phyloP scores from a whole-genome alignment of 1,284 basidiomycete genomes.

The Retiboletus flavoniger region DNA sequence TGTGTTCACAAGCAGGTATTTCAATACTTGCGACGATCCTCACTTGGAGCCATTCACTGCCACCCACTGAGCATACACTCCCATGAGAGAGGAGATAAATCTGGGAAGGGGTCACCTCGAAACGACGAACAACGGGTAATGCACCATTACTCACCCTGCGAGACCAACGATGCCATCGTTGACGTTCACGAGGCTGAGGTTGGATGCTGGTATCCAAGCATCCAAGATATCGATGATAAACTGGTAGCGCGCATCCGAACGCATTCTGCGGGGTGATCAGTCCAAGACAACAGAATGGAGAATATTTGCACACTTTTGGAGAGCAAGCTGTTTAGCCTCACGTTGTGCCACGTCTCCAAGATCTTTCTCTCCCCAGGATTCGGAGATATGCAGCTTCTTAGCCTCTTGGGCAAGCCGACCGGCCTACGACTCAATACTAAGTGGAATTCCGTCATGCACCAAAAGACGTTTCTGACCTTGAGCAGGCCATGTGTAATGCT shows the following conservation, averaged over 20 bases:
- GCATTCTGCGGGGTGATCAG: slow-evolving; percentile 48
- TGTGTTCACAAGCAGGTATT: not conserved
- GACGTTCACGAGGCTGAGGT: slow-evolving; percentile 73
- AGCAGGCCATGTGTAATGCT: slow-evolving; percentile 68
- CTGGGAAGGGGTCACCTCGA: slow-evolving; percentile 16
- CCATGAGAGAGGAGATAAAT: slow-evolving; percentile 33
- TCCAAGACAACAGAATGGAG: slow-evolving; percentile 3
- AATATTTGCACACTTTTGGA: slow-evolving; percentile 50
- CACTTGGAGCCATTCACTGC: slow-evolving; percentile 30
- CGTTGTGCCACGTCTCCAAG: slow-evolving; percentile 66
- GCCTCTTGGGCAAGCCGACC: slow-evolving; percentile 60
- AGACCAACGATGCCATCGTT: slow-evolving; percentile 87
- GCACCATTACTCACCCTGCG: slow-evolving; percentile 62
- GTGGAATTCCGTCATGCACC: not conserved
- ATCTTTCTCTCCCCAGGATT: slow-evolving; percentile 57
- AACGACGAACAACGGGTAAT: not conserved
- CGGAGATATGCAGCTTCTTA: slow-evolving; percentile 47
- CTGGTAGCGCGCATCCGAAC: slow-evolving; percentile 67
- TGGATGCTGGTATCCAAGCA: slow-evolving; percentile 87
- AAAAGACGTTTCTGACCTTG: slow-evolving; percentile 47
- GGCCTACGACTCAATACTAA: slow-evolving; percentile 40
- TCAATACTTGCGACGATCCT: slow-evolving; percentile 1
- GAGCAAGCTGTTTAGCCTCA: slow-evolving; percentile 56
- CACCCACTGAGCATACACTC: slow-evolving; percentile 30
- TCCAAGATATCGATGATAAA: slow-evolving; percentile 81